A percentile compares a stretch with the other conserved stretches of the same genome.
phyloP scores from a whole-genome alignment of 441 rosid species.

The Kokia cookei region DNA sequence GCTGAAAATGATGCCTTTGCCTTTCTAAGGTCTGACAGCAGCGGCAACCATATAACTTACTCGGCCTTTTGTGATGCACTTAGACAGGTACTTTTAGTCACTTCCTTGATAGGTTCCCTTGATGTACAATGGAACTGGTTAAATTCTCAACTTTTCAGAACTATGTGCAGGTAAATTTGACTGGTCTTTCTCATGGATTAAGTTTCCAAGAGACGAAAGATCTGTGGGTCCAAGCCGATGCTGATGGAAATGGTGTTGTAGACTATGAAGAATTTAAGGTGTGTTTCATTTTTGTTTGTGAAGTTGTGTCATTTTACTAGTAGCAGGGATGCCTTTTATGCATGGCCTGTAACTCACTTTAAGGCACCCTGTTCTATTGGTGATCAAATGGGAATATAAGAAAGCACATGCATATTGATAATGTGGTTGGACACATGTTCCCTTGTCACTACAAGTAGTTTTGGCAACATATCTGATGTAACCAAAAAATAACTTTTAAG shows the following conservation, averaged over 20 bases:
- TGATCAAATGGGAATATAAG: too few species aligned
- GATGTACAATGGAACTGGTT: neutral
- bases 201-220: slow-evolving; percentile 60
- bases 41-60: slow-evolving; percentile 43
- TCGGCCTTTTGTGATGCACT: slow-evolving; percentile 72
- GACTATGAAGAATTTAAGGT: too few species aligned
- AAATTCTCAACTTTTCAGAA: slow-evolving; percentile 6
- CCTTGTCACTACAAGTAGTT: too few species aligned
- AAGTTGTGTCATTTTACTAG: too few species aligned
- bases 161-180: slow-evolving; percentile 46
- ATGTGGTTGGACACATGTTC: too few species aligned
- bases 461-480: too few species aligned
- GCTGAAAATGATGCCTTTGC: slow-evolving; percentile 54
- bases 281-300: too few species aligned
- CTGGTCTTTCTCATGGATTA: slow-evolving; percentile 59
- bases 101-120: neutral
- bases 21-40: slow-evolving; percentile 50
- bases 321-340: too few species aligned
- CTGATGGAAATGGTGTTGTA: slow-evolving; percentile 46
- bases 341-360: too few species aligned
- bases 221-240: slow-evolving; percentile 72
- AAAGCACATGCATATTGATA: too few species aligned
- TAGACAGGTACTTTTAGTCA: slow-evolving; percentile 42
- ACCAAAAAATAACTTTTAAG: too few species aligned
- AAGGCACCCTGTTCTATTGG: too few species aligned